Conservation (phyloP, 306 rosid genomes). For the Medicago lupulina region DNA sequence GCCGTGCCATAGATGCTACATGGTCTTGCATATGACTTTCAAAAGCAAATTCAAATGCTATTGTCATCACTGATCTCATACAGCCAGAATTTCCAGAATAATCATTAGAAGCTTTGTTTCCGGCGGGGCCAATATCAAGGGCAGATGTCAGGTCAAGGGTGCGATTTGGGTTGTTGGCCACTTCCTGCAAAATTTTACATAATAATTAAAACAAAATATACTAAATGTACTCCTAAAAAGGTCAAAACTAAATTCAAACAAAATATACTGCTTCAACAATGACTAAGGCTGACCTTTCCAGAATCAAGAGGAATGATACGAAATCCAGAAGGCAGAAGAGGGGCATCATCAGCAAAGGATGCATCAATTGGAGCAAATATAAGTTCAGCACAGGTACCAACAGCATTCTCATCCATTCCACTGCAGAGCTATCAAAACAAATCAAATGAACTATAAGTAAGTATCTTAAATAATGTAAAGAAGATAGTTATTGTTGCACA, state of each 20-base stretch:
- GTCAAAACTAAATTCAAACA: not conserved
- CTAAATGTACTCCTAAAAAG: not conserved
- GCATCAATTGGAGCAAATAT: constrained; percentile 98
- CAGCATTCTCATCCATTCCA: constrained; percentile 98
- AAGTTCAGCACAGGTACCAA: constrained; percentile 97
- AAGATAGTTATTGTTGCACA: not conserved
- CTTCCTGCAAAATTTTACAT: constrained; percentile 64
- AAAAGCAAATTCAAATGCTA: constrained; percentile 97
- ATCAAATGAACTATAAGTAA: constrained; percentile 43
- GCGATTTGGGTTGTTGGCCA: constrained; percentile 96
- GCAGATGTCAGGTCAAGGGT: constrained; percentile 98
- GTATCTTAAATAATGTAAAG: not conserved
- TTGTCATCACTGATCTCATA: constrained; percentile 95
- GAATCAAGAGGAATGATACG: constrained; percentile 98
- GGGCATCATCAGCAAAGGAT: constrained; percentile 98
- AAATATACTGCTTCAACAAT: constrained; percentile 20
- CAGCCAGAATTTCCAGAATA: constrained; percentile 69
- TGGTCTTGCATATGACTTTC: constrained; percentile 99
- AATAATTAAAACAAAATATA: constrained; percentile 3
- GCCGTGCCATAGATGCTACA: constrained; percentile 98
- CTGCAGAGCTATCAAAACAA: constrained; percentile 80
- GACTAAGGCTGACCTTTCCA: constrained; percentile 74
- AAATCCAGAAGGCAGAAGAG: constrained; percentile 96
- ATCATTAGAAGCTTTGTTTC: constrained; percentile 72
- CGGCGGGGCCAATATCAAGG: constrained; percentile 88